Evolutionary conservation across 805 yeast genomes (phyloP).

Genomic region (Myxozyma vanderwaltii): DNA sequence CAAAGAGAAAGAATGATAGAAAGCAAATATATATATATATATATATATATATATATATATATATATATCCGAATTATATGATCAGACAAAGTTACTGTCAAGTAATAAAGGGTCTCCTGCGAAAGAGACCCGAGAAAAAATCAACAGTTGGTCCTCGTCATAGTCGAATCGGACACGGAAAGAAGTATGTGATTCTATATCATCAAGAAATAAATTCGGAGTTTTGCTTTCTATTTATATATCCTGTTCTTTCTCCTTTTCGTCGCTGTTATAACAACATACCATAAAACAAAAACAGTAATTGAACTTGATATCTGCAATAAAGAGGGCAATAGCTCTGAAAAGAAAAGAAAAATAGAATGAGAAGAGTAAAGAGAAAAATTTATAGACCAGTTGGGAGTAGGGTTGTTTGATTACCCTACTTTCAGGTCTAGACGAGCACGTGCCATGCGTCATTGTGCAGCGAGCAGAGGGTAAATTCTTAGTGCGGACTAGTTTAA

Average conservation of each 20-base stretch:
- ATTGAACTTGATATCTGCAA: background rate
- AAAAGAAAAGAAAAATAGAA: background rate
- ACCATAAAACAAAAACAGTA: background rate
- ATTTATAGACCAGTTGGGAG: background rate
- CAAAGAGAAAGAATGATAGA: too few species aligned
- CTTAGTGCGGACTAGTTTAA: background rate
- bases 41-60: too few species aligned
- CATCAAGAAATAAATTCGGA: slow-evolving; percentile 14
- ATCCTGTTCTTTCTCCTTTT: background rate
- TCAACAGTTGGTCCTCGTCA: slow-evolving; percentile 33
- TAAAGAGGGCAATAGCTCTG: background rate
- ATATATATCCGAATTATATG: slow-evolving; percentile 1
- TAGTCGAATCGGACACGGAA: slow-evolving; percentile 36
- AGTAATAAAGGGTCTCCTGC: slow-evolving; percentile 33
- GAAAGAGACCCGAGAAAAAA: slow-evolving; percentile 25
- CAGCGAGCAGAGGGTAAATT: background rate
- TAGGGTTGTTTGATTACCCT: slow-evolving; percentile 5
- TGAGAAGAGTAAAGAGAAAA: slow-evolving; percentile 4
- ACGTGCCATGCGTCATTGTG: background rate
- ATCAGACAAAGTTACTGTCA: slow-evolving; percentile 36
- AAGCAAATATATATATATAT: too few species aligned
- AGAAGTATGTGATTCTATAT: slow-evolving; percentile 28
- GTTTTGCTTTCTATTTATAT: background rate
- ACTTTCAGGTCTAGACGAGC: background rate
- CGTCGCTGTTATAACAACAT: background rate